Conservation (phyloP, 768 basidiomycete genomes). For the Boletus insuetus region DNA sequence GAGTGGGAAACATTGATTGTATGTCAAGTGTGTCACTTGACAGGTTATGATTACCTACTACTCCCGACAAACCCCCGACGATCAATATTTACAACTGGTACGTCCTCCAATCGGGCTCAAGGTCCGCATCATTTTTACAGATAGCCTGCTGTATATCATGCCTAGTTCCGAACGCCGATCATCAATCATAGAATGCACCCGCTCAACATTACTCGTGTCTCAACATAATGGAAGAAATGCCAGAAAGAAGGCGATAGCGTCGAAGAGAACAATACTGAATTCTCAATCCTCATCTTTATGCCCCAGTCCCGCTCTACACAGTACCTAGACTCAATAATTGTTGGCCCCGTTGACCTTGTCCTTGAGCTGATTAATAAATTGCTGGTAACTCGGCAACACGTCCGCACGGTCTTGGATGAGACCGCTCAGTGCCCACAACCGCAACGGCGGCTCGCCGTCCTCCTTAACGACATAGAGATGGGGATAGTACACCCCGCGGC, state of each 20-base stretch:
- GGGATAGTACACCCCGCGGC: constrained; percentile 88
- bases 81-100: no score
- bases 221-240: background rate
- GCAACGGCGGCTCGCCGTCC: constrained; percentile 92
- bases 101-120: no score
- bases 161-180: no score
- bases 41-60: no score
- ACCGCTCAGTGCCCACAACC: constrained; percentile 92
- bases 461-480: constrained; percentile 97
- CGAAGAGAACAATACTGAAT: background rate
- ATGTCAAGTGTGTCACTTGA: background rate
- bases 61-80: no score
- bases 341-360: constrained; percentile 60
- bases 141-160: no score
- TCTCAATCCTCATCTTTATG: background rate
- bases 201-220: background rate
- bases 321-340: constrained; percentile 20
- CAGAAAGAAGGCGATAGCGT: background rate
- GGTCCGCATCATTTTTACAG: no score
- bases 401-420: constrained; percentile 97
- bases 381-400: constrained; percentile 92
- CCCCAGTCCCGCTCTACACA: background rate
- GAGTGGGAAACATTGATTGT: background rate
- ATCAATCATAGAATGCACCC: no score
- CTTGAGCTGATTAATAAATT: constrained; percentile 86